Evolutionary conservation across 768 basidiomycete genomes (phyloP), one percentile per base, ranked within the genome.

Genomic region (Phlebiopsis gigantea): DNA sequence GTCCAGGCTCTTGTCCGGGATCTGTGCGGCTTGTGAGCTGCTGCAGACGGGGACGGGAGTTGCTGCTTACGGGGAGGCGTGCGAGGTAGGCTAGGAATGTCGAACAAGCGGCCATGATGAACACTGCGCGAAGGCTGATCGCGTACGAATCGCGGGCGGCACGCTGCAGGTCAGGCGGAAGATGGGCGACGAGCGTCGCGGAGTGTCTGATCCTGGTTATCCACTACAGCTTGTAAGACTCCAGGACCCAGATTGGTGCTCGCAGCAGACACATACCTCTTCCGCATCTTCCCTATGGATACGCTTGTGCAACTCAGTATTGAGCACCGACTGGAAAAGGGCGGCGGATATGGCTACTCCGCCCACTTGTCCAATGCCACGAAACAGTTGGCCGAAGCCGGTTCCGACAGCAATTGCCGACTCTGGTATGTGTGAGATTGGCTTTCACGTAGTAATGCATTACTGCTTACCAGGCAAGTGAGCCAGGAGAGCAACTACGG

Each of bases 321-420:
- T 78, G 30, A 89, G 74, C 24, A 71, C 73, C 15, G 78, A 75
- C 62, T 89, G 87, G 69, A 87, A 88, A 6, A 89, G 67, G 2
- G 87, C 87, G 0, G 84, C 81, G 2, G 85, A 79, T 22, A 84
- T 68, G 9, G 85, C 86, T 1, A 89, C 84, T n/a, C 85, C 87
- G 14, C 77, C 79, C 3, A 88, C 85, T 72, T 89, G 87, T 17
- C 85, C 85, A 82, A 52, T 12, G 3, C 86, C 85, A 4, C 87
- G 76, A 67, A 87, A 84, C 5, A 87, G 70, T 57, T 84, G 83
- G 12, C 77, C 80, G 61, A 88, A 88, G 0, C 87, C 86, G 5
- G 85, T 87, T 1, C 82, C 85, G 2, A 86, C 77, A 15, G 87
- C 84, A 72, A 86, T 81, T 24, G 76, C 76, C 2, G 80, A 79